phyloP scores from a whole-genome alignment of 371 early-diverging fungal genomes.

The Umbelopsis sp. region DNA sequence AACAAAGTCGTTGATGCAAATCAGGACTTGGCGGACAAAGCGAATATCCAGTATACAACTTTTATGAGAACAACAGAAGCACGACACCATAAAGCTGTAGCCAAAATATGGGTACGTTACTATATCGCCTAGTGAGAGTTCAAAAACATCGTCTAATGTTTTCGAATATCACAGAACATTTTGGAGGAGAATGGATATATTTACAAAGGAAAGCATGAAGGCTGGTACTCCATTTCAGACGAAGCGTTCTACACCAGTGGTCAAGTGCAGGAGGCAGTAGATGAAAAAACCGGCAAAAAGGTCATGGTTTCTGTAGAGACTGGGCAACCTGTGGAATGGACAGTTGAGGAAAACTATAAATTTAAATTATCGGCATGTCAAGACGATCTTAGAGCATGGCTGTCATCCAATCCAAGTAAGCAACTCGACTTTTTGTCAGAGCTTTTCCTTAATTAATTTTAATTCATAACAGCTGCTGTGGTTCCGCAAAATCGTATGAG shows the following conservation, averaged over 20 bases:
- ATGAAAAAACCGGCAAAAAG: constrained; percentile 61
- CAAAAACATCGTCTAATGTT: neutral
- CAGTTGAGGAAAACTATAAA: constrained; percentile 91
- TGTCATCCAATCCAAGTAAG: constrained; percentile 56
- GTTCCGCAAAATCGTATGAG: constrained; percentile 63
- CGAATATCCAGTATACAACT: constrained; percentile 79
- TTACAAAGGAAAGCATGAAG: constrained; percentile 90
- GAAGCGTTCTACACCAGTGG: constrained; percentile 87
- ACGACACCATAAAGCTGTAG: constrained; percentile 74
- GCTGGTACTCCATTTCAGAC: constrained; percentile 97
- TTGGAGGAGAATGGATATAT: constrained; percentile 78
- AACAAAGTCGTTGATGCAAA: neutral
- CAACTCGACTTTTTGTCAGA: neutral
- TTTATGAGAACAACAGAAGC: constrained; percentile 90
- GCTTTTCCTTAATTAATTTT: neutral
- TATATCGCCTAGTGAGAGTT: neutral
- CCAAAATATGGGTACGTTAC: constrained; percentile 71
- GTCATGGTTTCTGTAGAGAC: constrained; percentile 77
- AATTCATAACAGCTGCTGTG: constrained; percentile 44
- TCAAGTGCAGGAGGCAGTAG: constrained; percentile 72
- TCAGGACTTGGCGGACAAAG: constrained; percentile 65
- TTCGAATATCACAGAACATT: constrained; percentile 44
- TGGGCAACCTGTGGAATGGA: constrained; percentile 89
- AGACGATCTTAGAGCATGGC: constrained; percentile 69
- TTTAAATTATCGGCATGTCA: constrained; percentile 76